phyloP scores from a whole-genome alignment of 495 filamentous ascomycete species.

The Tuber brumale region DNA sequence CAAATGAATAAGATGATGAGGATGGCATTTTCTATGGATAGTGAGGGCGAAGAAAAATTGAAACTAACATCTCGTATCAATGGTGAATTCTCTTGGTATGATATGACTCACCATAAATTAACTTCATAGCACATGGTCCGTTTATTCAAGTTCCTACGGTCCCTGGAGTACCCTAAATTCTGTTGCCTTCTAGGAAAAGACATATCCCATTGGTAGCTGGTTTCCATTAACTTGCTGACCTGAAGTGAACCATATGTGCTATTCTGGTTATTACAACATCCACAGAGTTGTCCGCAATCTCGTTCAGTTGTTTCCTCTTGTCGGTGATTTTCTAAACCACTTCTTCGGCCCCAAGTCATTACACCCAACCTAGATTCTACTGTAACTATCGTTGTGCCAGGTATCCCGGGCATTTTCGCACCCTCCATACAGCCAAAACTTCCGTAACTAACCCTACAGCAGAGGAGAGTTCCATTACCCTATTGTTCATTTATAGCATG shows the following conservation, averaged over 20 bases:
- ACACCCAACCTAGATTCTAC: background rate
- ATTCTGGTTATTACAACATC: background rate
- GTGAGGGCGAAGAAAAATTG: no score
- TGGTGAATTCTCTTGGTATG: no score
- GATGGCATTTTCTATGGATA: no score
- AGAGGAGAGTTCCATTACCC: background rate
- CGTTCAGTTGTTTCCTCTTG: background rate
- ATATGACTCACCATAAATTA: no score
- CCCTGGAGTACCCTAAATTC: no score
- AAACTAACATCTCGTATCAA: no score
- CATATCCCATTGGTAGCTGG: no score
- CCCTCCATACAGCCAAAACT: background rate
- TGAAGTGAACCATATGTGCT: background rate
- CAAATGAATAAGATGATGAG: no score
- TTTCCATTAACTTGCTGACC: background rate
- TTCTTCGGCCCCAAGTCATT: background rate
- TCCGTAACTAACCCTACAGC: background rate
- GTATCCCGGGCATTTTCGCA: background rate
- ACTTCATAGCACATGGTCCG: no score
- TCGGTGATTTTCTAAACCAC: background rate
- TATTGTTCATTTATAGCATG: background rate
- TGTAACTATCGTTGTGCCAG: background rate
- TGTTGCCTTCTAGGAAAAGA: no score
- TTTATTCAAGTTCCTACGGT: no score
- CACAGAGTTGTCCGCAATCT: background rate